A percentile compares a stretch with the other conserved stretches of the same genome.
Evolutionary conservation across 805 yeast species (phyloP).

Genomic region (Ogataea ganodermae): DNA sequence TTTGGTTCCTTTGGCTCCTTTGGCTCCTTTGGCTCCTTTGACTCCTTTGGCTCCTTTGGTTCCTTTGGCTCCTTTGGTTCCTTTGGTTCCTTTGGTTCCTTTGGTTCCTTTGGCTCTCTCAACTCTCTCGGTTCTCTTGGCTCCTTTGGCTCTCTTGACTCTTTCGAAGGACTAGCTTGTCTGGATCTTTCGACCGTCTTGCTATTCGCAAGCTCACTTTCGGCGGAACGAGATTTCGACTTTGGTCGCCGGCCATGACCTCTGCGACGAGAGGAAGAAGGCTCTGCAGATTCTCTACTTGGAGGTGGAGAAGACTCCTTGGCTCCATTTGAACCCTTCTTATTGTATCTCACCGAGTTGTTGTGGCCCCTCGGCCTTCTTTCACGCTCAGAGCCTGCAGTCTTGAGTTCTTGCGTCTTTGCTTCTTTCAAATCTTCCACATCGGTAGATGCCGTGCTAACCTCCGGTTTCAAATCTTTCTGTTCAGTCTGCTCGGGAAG

Average conservation of each 20-base stretch:
- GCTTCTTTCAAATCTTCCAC: not conserved
- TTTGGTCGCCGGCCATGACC: conserved; percentile 14
- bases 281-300: not conserved
- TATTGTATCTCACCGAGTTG: conserved; percentile 6
- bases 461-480: no score
- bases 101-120: not conserved
- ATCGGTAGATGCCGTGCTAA: no score
- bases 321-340: conserved; percentile 1
- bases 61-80: not conserved
- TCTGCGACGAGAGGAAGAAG: conserved; percentile 7
- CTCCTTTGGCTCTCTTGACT: not conserved
- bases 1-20: not conserved
- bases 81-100: not conserved
- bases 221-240: conserved; percentile 1
- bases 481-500: no score
- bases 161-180: not conserved
- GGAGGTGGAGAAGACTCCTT: not conserved
- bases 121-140: not conserved
- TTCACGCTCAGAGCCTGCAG: conserved; percentile 1
- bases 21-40: not conserved
- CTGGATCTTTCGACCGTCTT: not conserved
- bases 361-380: conserved; percentile 7
- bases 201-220: not conserved
- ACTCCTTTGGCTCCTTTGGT: not conserved
- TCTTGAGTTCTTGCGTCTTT: not conserved